Evolutionary conservation across 495 filamentous ascomycete genomes (phyloP), one percentile per base, ranked within the genome.

Genomic region (Alectoria sarmentosa): DNA sequence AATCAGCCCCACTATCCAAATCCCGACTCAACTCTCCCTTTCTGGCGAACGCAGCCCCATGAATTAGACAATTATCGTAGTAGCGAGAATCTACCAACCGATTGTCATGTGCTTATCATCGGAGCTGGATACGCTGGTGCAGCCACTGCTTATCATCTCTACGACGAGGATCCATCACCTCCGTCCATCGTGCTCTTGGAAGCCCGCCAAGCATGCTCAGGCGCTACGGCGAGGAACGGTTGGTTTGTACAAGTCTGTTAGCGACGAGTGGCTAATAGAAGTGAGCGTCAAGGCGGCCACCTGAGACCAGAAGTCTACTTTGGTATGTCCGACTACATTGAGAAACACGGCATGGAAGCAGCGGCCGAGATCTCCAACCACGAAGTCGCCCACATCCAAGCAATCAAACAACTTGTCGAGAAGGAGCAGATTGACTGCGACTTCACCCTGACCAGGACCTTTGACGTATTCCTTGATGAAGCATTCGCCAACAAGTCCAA

Each of bases 171-270:
- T 1, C 46, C 32, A 37, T 1, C 34, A 6, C 46, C 14, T 17
- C 34, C 30, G 21, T 62, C 60, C 9, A 52, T 28, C 3, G 23
- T 55, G 32, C 36, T 32, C 1, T 2, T 41, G 14, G 36, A 54
- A 38, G 48, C 44, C 14, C 46, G 61, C 14, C 61, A 62, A 55
- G 61, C 34, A 39, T 62, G 44, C 30, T 61, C 44, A 61, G 38
- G 58, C 7, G 59, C 59, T 34, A 62, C 60, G 26, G 60, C 32
- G 39, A 42, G 42, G 32, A 49, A 61, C 26, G 60, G 60, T 36
- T 52, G 3, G 44, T 19, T 17, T 62, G 8, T 48, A 8, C 19
- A 15, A 17, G 39, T 14, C 39, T 8, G 17, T n/a, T 28, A 28
- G 34, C 1, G 39, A n/a, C 11, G n/a, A n/a, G n/a, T n/a, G n/a